Conservation (phyloP, 1,284 basidiomycete species). For the Volvariella volvacea region DNA sequence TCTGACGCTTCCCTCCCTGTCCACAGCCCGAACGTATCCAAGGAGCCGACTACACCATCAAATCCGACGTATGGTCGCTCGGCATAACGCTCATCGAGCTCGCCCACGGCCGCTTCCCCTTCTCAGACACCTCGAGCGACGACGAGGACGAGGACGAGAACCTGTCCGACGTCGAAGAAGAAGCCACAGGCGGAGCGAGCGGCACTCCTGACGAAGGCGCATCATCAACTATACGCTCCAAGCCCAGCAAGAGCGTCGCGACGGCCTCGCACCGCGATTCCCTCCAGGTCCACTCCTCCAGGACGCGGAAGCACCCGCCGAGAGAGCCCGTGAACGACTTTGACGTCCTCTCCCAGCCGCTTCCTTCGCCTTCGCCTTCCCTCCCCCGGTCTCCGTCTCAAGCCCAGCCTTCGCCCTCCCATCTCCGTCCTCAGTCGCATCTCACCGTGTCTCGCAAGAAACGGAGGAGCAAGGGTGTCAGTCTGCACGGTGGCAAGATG, state of each 20-base stretch:
- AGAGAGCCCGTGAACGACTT: no score
- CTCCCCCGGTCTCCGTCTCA: conserved; percentile 17
- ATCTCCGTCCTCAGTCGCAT: background rate
- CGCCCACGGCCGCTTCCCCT: conserved; percentile 31
- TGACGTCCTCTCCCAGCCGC: no score
- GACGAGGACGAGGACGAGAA: conserved; percentile 14
- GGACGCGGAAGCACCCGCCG: no score
- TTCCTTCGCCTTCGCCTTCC: no score
- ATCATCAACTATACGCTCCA: background rate
- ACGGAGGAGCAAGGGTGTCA: conserved; percentile 77
- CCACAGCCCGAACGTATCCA: conserved; percentile 94
- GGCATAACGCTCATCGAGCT: conserved; percentile 95
- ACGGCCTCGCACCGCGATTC: background rate
- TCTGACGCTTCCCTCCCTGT: conserved; percentile 4
- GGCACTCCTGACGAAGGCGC: conserved; percentile 5
- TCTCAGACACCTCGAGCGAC: conserved; percentile 19
- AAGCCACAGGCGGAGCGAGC: conserved; percentile 1
- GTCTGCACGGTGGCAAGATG: conserved; percentile 83
- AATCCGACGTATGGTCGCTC: conserved; percentile 96
- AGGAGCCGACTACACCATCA: conserved; percentile 95
- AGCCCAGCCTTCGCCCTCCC: conserved; percentile 7
- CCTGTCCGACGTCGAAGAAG: conserved; percentile 26
- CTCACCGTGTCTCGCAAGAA: conserved; percentile 34
- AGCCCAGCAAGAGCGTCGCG: no score
- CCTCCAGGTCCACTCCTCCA: background rate